Evolutionary conservation across 2,329 filamentous ascomycete species (phyloP).

Genomic region (Beauveria brongniartii): DNA sequence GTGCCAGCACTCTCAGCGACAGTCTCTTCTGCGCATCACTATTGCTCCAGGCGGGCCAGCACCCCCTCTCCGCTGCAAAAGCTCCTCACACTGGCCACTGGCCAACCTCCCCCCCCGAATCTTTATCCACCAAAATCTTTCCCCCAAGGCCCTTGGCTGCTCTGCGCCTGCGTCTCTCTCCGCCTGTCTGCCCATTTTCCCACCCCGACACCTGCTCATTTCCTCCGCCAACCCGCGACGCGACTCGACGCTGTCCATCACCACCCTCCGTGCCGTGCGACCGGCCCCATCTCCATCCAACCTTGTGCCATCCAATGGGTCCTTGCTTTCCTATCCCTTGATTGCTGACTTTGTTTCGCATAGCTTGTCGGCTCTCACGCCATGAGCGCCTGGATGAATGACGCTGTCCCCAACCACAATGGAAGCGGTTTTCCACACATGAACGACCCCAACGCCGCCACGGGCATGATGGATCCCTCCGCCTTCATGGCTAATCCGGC

Average conservation of each 20-base stretch:
- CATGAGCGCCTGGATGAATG: conserved; percentile 69
- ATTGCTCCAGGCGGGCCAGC: background rate
- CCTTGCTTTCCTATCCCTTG: conserved; percentile 29
- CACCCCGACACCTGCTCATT: conserved; percentile 18
- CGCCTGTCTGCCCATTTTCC: conserved; percentile 11
- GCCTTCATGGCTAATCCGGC: conserved; percentile 52
- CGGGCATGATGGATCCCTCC: conserved; percentile 57
- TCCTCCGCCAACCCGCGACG: conserved; percentile 35
- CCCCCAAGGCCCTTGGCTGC: background rate
- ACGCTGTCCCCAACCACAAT: conserved; percentile 62
- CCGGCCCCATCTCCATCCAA: conserved; percentile 37
- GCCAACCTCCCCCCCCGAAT: conserved; percentile 1
- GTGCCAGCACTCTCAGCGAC: background rate
- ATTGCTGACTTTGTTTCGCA: conserved; percentile 37
- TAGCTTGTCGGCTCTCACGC: conserved; percentile 40
- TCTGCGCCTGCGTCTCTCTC: conserved; percentile 4
- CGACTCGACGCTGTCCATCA: conserved; percentile 32
- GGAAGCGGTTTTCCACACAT: conserved; percentile 60
- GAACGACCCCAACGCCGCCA: conserved; percentile 49
- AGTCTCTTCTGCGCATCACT: background rate
- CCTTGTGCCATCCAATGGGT: conserved; percentile 32
- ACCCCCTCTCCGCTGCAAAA: background rate
- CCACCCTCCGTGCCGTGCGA: conserved; percentile 34
- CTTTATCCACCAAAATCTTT: conserved; percentile 5
- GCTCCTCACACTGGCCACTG: background rate